A percentile compares a stretch with the other conserved stretches of the same genome.
These are phyloP conservation scores for Linderina pennispora DNA, from an alignment of 192 early-diverging fungal species.

Conservation along the genomic window DNA sequence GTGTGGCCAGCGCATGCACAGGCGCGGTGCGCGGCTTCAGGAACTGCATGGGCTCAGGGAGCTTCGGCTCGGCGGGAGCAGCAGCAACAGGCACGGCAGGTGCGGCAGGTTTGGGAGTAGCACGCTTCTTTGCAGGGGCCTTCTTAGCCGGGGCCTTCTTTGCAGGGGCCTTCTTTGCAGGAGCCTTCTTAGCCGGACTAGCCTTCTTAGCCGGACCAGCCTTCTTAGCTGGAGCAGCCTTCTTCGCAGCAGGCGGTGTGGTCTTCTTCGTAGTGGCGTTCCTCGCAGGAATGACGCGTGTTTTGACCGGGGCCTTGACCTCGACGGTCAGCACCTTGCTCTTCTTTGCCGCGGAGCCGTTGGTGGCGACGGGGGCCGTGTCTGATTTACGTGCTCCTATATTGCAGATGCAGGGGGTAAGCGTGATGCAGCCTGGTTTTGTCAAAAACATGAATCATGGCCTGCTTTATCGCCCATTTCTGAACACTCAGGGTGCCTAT, in stretches of 20 bases:
- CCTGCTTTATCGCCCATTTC: too few species aligned
- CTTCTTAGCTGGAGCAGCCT: constrained; percentile 2
- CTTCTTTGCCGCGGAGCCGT: constrained; percentile 14
- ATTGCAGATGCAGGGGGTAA: too few species aligned
- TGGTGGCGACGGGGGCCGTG: constrained; percentile 18
- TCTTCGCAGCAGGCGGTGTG: neutral
- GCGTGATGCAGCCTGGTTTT: too few species aligned
- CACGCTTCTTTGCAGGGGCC: neutral
- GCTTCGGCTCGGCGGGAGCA: neutral
- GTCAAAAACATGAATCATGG: too few species aligned
- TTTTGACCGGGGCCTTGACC: too few species aligned
- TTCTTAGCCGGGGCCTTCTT: neutral
- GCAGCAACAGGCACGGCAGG: neutral
- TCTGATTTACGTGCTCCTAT: constrained; percentile 27
- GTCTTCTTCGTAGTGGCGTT: constrained; percentile 1
- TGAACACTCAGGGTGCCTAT: too few species aligned
- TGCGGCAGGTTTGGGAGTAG: neutral
- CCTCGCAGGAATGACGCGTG: too few species aligned
- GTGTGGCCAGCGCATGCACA: constrained; percentile 21
- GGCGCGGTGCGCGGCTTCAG: constrained; percentile 27
- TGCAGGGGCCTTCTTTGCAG: neutral
- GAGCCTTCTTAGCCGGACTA: constrained; percentile 1
- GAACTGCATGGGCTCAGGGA: constrained; percentile 18
- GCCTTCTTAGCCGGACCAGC: constrained; percentile 4
- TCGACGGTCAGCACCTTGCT: constrained; percentile 28